Conservation (phyloP, 805 yeast genomes). For the Candida ascalaphidarum region DNA sequence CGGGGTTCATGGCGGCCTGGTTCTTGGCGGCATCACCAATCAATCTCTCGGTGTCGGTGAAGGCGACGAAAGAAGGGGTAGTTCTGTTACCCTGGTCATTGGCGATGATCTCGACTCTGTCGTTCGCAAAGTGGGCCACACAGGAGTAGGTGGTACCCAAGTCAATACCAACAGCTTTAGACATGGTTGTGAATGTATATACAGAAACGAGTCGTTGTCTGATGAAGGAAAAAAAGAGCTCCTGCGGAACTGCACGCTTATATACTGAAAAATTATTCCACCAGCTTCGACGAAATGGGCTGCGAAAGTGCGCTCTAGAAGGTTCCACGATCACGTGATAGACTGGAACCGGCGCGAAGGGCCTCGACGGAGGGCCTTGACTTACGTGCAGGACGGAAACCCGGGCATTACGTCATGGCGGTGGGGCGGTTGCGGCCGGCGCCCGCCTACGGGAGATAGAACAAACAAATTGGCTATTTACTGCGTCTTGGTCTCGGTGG, state of each 20-base stretch:
- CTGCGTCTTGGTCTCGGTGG: conserved; percentile 22
- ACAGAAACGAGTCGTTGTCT: conserved; percentile 1
- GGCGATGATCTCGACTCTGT: conserved; percentile 24
- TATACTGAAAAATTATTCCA: no score
- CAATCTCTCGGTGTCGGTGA: conserved; percentile 25
- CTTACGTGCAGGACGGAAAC: no score
- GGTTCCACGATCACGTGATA: no score
- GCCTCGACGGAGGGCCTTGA: no score
- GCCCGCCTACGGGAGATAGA: no score
- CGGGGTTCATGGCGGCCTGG: conserved; percentile 26
- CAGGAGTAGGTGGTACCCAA: conserved; percentile 26
- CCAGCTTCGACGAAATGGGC: no score
- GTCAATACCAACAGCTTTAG: conserved; percentile 25
- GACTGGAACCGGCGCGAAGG: no score
- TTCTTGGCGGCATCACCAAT: conserved; percentile 26
- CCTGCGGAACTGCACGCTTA: neutral
- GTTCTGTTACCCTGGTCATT: conserved; percentile 27
- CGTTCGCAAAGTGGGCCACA: conserved; percentile 25
- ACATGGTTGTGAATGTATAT: conserved; percentile 8
- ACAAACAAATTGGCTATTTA: no score
- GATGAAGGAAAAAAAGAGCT: conserved; percentile 3
- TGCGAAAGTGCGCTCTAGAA: no score
- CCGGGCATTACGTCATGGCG: no score
- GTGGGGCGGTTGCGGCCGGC: no score
- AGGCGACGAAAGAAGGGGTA: conserved; percentile 24